phyloP scores from a whole-genome alignment of 2,329 filamentous ascomycete genomes.

The Phyllosticta capitalensis region DNA sequence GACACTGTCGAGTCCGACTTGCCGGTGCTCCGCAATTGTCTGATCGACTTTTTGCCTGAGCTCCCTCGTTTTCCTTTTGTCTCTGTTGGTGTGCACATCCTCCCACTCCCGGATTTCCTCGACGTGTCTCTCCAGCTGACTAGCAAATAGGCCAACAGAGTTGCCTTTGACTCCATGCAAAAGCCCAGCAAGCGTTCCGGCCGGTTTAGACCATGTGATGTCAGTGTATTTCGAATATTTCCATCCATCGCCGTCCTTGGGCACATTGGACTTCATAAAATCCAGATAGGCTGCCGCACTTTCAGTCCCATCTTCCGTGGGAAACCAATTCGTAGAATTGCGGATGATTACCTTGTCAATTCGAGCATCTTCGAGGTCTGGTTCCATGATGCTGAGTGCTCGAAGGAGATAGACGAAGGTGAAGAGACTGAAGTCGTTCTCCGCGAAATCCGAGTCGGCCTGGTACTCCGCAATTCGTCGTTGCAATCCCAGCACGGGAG shows the following conservation, averaged over 20 bases:
- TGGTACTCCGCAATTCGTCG: not conserved
- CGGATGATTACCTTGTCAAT: not conserved
- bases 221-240: too few relatives aligned
- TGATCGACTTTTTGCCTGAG: not conserved
- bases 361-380: not conserved
- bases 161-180: too few relatives aligned
- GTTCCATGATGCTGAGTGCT: not conserved
- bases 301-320: not conserved
- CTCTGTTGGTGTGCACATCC: too few relatives aligned
- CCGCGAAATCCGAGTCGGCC: not conserved
- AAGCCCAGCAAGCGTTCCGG: too few relatives aligned
- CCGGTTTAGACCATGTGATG: too few relatives aligned
- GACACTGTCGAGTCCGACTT: not conserved
- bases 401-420: not conserved
- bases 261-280: not conserved
- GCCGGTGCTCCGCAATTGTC: not conserved
- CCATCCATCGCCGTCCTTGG: not conserved
- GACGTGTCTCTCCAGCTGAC: too few relatives aligned
- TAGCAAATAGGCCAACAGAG: too few relatives aligned
- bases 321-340: not conserved
- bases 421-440: not conserved
- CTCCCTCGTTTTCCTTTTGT: too few relatives aligned
- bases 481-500: not conserved
- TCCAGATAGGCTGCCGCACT: not conserved
- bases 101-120: too few relatives aligned